These are phyloP conservation scores for Fusarium oligoseptatum DNA, from an alignment of 2,329 filamentous ascomycete species.

Conservation along the genomic window DNA sequence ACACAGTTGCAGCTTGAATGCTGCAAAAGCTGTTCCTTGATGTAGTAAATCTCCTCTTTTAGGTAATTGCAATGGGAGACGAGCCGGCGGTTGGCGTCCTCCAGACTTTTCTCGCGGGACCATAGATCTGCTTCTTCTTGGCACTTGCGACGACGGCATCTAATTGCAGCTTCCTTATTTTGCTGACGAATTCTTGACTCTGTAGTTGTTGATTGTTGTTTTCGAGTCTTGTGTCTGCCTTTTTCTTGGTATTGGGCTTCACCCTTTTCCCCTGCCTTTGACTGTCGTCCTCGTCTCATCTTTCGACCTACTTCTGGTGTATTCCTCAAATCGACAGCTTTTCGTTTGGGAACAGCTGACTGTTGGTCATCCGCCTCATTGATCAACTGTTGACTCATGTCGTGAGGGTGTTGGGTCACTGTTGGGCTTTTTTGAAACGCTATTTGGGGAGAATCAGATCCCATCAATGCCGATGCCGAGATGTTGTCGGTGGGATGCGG, in stretches of 20 bases:
- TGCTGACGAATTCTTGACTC: neutral
- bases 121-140: neutral
- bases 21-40: neutral
- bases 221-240: neutral
- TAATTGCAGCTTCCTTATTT: neutral
- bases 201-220: neutral
- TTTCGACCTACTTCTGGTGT: neutral
- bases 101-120: neutral
- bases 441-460: neutral
- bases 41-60: neutral
- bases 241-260: neutral
- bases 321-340: neutral
- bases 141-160: neutral
- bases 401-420: neutral
- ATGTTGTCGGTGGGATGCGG: neutral
- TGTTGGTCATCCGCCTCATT: neutral
- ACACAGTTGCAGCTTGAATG: neutral
- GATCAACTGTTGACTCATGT: neutral
- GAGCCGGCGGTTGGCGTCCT: neutral
- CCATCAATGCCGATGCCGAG: neutral
- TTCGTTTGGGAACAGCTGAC: neutral
- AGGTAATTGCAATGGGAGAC: neutral
- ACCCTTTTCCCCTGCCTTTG: neutral
- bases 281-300: neutral
- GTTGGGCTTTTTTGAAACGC: neutral